Base-by-base conservation (phyloP, 2,329 filamentous ascomycete species). In the Aspergillus sp. region DNA sequence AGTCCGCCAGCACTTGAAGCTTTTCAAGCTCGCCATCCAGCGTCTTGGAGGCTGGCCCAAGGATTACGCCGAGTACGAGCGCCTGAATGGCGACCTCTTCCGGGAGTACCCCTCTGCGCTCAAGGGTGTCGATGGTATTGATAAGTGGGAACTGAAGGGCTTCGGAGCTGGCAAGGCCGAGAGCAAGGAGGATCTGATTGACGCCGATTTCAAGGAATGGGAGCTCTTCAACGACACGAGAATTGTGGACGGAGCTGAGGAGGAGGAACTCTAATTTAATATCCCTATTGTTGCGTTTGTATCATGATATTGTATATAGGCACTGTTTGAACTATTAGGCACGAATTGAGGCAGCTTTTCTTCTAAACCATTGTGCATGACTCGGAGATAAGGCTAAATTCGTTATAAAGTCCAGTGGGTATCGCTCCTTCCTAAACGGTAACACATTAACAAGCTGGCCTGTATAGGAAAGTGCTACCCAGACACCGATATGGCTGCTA, bases 101-200 rank as follows among this genome's bases (percentile, higher is more conserved):
- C 63, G 69, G 5, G 67, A 69, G 17, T 82, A 76, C 60, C 68
- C 68, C 4, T 56, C 63, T 4, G 70, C 75, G 27, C 68, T 81
- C 65, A 74, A 77, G 63, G 74, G 73, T 1, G 66, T 75, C 0
- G 74, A 78, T 57, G 78, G 77, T 1, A 75, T 79, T 0, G 79
- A 81, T 69, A 80, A 78, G 69, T 81, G 79, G 80, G 68, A 74
- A 53, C 66, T 77, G 12, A 79, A 80, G 66, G 70, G 64, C 0
- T 81, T 76, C 63, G 79, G 79, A 0, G 55, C 58, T 7, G 80
- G 80, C 3, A 80, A 79, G 69, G 80, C 80, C 2, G 76, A 80
- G 67, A 70, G 68, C 15, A 65, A 71, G 24, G 64, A 70, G n/a
- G 72, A 75, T 56, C 66, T 57, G 57, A 48, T 64, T 19, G 57